Conservation (phyloP, 2,329 filamentous ascomycete genomes). For the Apiospora aurea region DNA sequence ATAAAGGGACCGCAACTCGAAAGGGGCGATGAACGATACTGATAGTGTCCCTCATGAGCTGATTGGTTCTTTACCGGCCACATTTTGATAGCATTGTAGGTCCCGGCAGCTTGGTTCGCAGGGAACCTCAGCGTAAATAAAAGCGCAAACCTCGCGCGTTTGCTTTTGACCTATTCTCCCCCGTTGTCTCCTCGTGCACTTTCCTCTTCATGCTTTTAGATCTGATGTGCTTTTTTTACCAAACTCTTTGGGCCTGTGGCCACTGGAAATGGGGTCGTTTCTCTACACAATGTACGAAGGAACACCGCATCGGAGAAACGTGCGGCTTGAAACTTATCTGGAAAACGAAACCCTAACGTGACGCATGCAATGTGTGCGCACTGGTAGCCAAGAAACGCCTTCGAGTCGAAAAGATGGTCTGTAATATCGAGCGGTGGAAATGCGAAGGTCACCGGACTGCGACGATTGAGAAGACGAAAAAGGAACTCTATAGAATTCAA, state of each 20-base stretch:
- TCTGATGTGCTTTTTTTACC: constrained; percentile 93
- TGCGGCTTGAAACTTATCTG: constrained; percentile 93
- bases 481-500: background rate
- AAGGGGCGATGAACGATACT: background rate
- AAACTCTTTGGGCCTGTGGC: constrained; percentile 83
- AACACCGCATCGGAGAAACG: constrained; percentile 94
- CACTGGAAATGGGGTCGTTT: constrained; percentile 97
- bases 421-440: background rate
- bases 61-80: background rate
- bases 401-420: background rate
- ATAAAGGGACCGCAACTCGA: background rate
- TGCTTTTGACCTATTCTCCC: background rate
- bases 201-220: background rate
- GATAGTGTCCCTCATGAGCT: background rate
- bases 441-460: background rate
- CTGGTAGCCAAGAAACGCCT: background rate
- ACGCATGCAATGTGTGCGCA: background rate
- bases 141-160: background rate
- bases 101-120: constrained; percentile 11
- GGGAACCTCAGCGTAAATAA: constrained; percentile 9
- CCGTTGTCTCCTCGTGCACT: background rate
- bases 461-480: constrained; percentile 6
- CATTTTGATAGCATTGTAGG: background rate
- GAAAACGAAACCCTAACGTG: constrained; percentile 65
- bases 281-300: constrained; percentile 89